Evolutionary conservation across 2,329 filamentous ascomycete species (phyloP), one percentile per base, ranked within the genome.

Genomic region (Penicillium sp.): DNA sequence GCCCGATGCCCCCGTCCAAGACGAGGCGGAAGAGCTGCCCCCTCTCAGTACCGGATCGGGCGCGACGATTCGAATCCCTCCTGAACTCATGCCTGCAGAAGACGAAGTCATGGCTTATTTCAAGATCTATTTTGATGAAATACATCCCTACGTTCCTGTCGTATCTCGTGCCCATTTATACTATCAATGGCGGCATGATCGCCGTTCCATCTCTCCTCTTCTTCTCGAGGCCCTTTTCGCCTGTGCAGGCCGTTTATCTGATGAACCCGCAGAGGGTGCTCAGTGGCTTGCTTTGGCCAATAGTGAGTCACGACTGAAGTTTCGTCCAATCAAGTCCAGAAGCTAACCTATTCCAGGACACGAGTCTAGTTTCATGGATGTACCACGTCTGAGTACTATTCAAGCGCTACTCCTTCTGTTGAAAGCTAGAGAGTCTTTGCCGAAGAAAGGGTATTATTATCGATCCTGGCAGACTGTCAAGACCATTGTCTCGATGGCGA

Each of bases 391-490:
- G 39, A 96, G 89, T 70, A 97, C 93, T 0, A 83, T 97, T 9
- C 92, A 97, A 71, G 92, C 90, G 3, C 76, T 95, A 53, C 74
- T 96, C 37, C 84, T 97, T 37, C 78, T 96, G 14, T 74, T 96
- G 36, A 97, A 97, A 69, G 93, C 92, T 1, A 82, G 90, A 55
- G 92, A 97, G 69, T 87, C 88, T n/a, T 84, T 87, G 8, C 91
- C 92, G 0, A 95, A 95, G 65, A 84, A 89, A 52, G 93, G 93
- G 1, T 97, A 97, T 66, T 97, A 93, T 69, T 97, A 93, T 71
- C 85, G 92, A 31, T 97, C 93, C 0, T 97, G 93, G 92, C 95
- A 96, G 83, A 89, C 88, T 4, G 83, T 95, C 16, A 92, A 95
- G 45, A 89, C 91, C 53, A 89, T 92, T 55, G 86, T 95, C 7